Conservation (phyloP, 306 rosid species). For the Delonix regia region DNA sequence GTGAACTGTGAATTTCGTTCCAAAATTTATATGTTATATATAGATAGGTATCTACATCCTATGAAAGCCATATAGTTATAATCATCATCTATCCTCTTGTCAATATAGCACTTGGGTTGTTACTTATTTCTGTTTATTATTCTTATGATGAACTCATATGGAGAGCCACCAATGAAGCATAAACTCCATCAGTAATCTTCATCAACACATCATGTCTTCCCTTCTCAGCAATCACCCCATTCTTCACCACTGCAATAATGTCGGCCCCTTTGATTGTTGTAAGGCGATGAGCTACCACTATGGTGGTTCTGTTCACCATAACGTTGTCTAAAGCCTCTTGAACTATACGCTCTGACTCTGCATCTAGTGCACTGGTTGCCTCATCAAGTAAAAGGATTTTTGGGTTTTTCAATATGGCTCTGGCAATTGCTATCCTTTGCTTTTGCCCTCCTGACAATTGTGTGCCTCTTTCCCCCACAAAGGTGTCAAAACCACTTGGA, state of each 20-base stretch:
- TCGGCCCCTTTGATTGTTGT: constrained; percentile 81
- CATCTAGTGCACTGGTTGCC: constrained; percentile 93
- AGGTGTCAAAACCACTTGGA: constrained; percentile 69
- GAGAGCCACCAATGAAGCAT: constrained; percentile 82
- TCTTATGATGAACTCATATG: constrained; percentile 48
- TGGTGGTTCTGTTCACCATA: constrained; percentile 75
- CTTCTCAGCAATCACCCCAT: constrained; percentile 73
- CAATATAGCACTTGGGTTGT: too few relatives aligned
- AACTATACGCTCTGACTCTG: constrained; percentile 78
- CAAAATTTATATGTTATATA: too few relatives aligned
- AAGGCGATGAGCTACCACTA: constrained; percentile 87
- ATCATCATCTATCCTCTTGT: too few relatives aligned
- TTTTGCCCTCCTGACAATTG: constrained; percentile 94
- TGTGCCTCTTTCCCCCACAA: constrained; percentile 85
- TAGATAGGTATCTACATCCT: too few relatives aligned
- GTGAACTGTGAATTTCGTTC: too few relatives aligned
- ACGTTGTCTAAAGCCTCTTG: constrained; percentile 87
- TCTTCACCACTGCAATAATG: constrained; percentile 70
- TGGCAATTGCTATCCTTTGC: constrained; percentile 86
- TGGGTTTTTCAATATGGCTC: constrained; percentile 82
- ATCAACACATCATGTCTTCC: constrained; percentile 77
- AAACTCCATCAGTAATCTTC: constrained; percentile 68
- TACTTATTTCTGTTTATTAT: too few relatives aligned
- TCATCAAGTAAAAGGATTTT: constrained; percentile 85
- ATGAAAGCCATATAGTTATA: too few relatives aligned